These are phyloP conservation scores for Aspergillus cejpii DNA, from an alignment of 2,329 filamentous ascomycete species.

Conservation along the genomic window DNA sequence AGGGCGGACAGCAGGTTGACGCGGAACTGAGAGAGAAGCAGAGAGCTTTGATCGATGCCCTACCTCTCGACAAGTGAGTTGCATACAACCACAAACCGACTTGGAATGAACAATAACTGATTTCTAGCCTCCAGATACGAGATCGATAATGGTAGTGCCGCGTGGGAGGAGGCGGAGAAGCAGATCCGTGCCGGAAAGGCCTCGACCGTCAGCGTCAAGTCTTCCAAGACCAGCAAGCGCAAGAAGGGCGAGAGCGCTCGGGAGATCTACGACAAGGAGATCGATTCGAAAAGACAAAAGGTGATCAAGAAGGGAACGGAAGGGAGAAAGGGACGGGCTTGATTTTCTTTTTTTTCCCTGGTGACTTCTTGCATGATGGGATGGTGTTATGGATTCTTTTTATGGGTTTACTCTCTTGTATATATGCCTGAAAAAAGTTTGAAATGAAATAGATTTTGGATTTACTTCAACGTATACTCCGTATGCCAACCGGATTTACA, in stretches of 20 bases:
- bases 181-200: slow-evolving; percentile 57
- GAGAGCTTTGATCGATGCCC: slow-evolving; percentile 77
- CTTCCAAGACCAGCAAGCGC: slow-evolving; percentile 62
- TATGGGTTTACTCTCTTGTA: background rate
- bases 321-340: slow-evolving; percentile 28
- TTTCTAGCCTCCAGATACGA: slow-evolving; percentile 38
- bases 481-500: slow-evolving; percentile 29
- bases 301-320: slow-evolving; percentile 43
- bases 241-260: slow-evolving; percentile 57
- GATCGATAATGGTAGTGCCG: slow-evolving; percentile 43
- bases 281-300: slow-evolving; percentile 41
- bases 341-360: background rate
- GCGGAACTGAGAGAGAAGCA: slow-evolving; percentile 69
- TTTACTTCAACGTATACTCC: too few species aligned
- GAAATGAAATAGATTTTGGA: background rate
- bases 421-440: background rate
- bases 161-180: slow-evolving; percentile 62
- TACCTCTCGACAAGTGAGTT: slow-evolving; percentile 78
- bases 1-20: slow-evolving; percentile 71
- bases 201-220: slow-evolving; percentile 67
- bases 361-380: slow-evolving; percentile 5
- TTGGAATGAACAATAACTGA: slow-evolving; percentile 38
- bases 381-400: background rate
- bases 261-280: slow-evolving; percentile 43
- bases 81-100: background rate